Evolutionary conservation across 1,139 yeast species (phyloP).

Genomic region (Sugiyamaella pinicola): DNA sequence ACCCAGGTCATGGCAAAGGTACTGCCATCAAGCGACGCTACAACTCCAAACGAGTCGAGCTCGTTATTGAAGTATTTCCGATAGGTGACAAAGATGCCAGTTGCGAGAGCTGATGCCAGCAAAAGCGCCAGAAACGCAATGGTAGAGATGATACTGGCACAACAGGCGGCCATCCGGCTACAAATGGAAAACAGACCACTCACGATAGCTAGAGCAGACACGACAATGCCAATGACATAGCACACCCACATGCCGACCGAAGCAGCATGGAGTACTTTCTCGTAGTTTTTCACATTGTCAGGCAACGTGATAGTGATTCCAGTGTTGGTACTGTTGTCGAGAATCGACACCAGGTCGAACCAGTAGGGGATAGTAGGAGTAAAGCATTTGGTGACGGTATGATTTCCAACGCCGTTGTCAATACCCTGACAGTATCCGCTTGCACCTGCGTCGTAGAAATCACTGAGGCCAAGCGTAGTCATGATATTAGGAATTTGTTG

Average conservation of each 20-base stretch:
- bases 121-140: slow-evolving; percentile 36
- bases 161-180: slow-evolving; percentile 44
- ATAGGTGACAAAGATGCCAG: slow-evolving; percentile 48
- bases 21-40: slow-evolving; percentile 44
- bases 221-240: slow-evolving; percentile 49
- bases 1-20: slow-evolving; percentile 52
- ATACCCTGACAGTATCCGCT: slow-evolving; percentile 77
- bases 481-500: slow-evolving; percentile 25
- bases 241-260: slow-evolving; percentile 52
- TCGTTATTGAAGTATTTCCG: slow-evolving; percentile 46
- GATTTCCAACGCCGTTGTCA: slow-evolving; percentile 33
- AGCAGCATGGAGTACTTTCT: slow-evolving; percentile 44
- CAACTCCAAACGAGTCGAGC: slow-evolving; percentile 44
- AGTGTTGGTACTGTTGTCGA: slow-evolving; percentile 48
- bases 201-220: slow-evolving; percentile 47
- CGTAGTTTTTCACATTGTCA: slow-evolving; percentile 39
- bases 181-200: slow-evolving; percentile 46
- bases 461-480: slow-evolving; percentile 54
- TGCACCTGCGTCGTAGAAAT: slow-evolving; percentile 62
- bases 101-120: slow-evolving; percentile 48
- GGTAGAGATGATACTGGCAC: slow-evolving; percentile 40
- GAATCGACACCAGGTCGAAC: slow-evolving; percentile 57
- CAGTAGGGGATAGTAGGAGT: slow-evolving; percentile 55
- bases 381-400: slow-evolving; percentile 41
- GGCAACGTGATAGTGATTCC: slow-evolving; percentile 41